phyloP scores from a whole-genome alignment of 1,139 yeast species.

The Protomyces gravidus region DNA sequence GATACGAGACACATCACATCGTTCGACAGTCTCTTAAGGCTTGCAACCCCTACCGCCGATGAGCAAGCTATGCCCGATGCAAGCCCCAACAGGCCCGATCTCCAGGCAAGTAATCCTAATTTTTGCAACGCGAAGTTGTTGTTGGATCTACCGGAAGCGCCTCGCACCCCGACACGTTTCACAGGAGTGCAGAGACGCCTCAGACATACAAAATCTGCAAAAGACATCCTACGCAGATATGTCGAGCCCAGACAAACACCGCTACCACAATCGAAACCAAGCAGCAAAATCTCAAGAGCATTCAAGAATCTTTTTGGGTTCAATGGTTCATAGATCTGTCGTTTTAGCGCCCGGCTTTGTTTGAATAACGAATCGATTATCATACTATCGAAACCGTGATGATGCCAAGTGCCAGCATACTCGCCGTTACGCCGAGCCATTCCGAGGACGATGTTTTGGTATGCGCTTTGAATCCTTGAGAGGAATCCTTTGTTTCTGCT shows the following conservation, averaged over 20 bases:
- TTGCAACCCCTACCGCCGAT: background rate
- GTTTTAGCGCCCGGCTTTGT: background rate
- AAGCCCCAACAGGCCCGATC: background rate
- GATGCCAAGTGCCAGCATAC: too few species aligned
- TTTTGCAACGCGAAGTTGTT: background rate
- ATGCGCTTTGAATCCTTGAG: background rate
- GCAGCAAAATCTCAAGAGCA: background rate
- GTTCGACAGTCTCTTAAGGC: slow-evolving; percentile 2
- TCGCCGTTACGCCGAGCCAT: too few species aligned
- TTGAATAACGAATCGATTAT: too few species aligned
- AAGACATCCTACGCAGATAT: background rate
- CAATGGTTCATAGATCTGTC: background rate
- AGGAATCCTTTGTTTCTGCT: too few species aligned
- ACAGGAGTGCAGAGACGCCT: background rate
- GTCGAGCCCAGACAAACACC: background rate
- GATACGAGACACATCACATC: slow-evolving; percentile 14
- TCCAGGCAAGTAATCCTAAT: background rate
- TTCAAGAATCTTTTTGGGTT: background rate
- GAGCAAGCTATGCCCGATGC: background rate
- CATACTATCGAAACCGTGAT: too few species aligned
- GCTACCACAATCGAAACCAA: too few species aligned
- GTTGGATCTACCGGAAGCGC: background rate
- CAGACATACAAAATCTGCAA: background rate
- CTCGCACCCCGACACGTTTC: background rate
- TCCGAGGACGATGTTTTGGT: background rate